A percentile compares a stretch with the other conserved stretches of the same genome.
phyloP scores from a whole-genome alignment of 768 basidiomycete species.

The Mrakia gelida region DNA sequence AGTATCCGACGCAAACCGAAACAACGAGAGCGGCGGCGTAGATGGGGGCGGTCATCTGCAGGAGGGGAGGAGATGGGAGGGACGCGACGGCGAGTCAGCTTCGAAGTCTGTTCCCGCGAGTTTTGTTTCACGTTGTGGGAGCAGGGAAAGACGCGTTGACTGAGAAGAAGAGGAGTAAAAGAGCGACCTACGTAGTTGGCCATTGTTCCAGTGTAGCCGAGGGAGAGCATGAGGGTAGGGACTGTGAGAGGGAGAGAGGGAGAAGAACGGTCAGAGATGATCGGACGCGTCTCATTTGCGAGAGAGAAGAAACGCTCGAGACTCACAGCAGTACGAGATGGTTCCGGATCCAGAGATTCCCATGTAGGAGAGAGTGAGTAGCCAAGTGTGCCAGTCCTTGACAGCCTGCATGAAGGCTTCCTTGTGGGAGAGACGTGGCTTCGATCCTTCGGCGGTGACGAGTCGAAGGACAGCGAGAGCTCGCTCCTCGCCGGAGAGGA shows the following conservation, averaged over 20 bases:
- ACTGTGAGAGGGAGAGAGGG: neutral
- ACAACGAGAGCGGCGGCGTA: conserved; percentile 42
- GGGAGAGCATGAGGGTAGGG: conserved; percentile 9
- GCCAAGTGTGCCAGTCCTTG: conserved; percentile 41
- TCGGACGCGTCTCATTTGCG: neutral
- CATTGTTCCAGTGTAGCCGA: neutral
- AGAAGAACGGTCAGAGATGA: neutral
- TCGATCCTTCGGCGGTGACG: conserved; percentile 28
- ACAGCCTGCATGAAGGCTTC: conserved; percentile 38
- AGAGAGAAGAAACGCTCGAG: neutral
- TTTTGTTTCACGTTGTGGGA: too few relatives aligned
- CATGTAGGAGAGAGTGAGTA: conserved; percentile 25
- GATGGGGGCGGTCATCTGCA: conserved; percentile 38
- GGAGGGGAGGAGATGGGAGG: too few relatives aligned
- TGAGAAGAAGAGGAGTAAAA: too few relatives aligned
- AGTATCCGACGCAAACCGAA: conserved; percentile 37
- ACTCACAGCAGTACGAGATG: conserved; percentile 10
- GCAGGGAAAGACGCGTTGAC: too few relatives aligned
- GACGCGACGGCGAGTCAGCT: too few relatives aligned
- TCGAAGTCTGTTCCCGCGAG: too few relatives aligned
- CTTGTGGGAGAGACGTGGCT: conserved; percentile 37
- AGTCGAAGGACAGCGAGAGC: conserved; percentile 38
- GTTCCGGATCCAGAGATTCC: conserved; percentile 17
- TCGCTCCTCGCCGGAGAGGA: conserved; percentile 38
- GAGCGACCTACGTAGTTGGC: neutral